Percentiles rank a stretch among this genome's conserved stretches.
phyloP scores from a whole-genome alignment of 345 rosid genomes.

The Corymbia maculata region DNA sequence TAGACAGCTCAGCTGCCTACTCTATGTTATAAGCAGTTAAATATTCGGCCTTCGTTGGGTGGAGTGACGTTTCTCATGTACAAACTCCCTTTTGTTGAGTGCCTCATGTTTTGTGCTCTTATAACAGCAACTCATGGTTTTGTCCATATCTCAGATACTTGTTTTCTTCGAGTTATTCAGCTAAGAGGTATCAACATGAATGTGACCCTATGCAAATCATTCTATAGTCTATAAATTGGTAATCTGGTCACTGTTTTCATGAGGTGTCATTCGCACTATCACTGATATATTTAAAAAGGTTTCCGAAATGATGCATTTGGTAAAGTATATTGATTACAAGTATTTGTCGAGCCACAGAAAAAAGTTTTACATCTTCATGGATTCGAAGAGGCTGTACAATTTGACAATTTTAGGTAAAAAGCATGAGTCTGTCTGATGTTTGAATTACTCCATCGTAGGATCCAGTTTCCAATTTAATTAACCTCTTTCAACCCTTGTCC shows the following conservation, averaged over 20 bases:
- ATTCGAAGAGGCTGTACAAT: background rate
- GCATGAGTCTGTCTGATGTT: background rate
- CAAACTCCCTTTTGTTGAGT: conserved; percentile 82
- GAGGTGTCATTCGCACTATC: background rate
- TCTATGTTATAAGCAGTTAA: background rate
- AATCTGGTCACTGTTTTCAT: background rate
- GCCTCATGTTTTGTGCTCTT: conserved; percentile 96
- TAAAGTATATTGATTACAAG: background rate
- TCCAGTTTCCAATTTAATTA: background rate
- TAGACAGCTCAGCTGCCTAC: background rate
- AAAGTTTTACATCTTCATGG: background rate
- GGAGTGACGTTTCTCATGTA: conserved; percentile 79
- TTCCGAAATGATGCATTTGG: background rate
- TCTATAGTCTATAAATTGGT: background rate
- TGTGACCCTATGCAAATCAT: background rate
- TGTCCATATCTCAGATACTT: conserved; percentile 89
- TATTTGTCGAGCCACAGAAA: background rate
- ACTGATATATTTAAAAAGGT: too few species aligned
- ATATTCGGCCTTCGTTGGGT: conserved; percentile 29
- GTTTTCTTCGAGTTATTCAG: background rate
- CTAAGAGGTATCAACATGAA: background rate
- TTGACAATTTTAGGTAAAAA: background rate
- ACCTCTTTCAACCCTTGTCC: background rate
- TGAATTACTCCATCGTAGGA: background rate
- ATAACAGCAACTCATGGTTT: conserved; percentile 96